Conservation (phyloP, 1,284 basidiomycete species). For the Anthracocystis setariae region DNA sequence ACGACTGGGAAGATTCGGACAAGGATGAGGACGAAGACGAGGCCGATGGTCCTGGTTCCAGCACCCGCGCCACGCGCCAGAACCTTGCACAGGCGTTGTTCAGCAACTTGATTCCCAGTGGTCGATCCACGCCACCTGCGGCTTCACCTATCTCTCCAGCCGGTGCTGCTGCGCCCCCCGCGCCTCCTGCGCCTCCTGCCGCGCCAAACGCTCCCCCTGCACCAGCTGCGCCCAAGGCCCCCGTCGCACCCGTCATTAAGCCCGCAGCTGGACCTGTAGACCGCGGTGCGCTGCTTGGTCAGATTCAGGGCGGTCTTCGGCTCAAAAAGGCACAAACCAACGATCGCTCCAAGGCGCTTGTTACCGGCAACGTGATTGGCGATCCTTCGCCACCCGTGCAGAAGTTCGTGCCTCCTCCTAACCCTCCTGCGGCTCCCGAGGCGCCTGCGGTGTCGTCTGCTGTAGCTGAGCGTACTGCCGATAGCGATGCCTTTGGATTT, state of each 20-base stretch:
- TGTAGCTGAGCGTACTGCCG: slow-evolving; percentile 26
- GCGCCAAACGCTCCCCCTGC: slow-evolving; percentile 67
- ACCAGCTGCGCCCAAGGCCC: slow-evolving; percentile 62
- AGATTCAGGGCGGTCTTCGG: slow-evolving; percentile 82
- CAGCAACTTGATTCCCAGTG: slow-evolving; percentile 61
- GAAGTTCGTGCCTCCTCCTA: slow-evolving; percentile 62
- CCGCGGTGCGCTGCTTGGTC: slow-evolving; percentile 78
- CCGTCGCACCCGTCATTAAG: slow-evolving; percentile 56
- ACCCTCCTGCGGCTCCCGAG: slow-evolving; percentile 44
- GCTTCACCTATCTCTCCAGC: slow-evolving; percentile 17
- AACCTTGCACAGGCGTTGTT: slow-evolving; percentile 65
- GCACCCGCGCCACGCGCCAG: slow-evolving; percentile 63
- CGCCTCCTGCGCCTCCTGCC: slow-evolving; percentile 40
- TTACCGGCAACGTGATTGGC: slow-evolving; percentile 81
- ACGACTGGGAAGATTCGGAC: slow-evolving; percentile 65
- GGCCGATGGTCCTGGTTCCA: slow-evolving; percentile 60
- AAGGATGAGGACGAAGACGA: slow-evolving; percentile 64
- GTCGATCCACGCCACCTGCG: slow-evolving; percentile 51
- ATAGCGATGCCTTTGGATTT: slow-evolving; percentile 15
- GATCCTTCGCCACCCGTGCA: slow-evolving; percentile 76
- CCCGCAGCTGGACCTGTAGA: slow-evolving; percentile 70
- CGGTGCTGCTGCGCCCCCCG: slow-evolving; percentile 27
- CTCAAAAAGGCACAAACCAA: slow-evolving; percentile 83
- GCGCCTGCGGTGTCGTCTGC: slow-evolving; percentile 43
- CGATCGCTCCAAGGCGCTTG: slow-evolving; percentile 79